A percentile compares a stretch with the other conserved stretches of the same genome.
Evolutionary conservation across 2,329 filamentous ascomycete species (phyloP).

Genomic region (Helicocarpus griseus): DNA sequence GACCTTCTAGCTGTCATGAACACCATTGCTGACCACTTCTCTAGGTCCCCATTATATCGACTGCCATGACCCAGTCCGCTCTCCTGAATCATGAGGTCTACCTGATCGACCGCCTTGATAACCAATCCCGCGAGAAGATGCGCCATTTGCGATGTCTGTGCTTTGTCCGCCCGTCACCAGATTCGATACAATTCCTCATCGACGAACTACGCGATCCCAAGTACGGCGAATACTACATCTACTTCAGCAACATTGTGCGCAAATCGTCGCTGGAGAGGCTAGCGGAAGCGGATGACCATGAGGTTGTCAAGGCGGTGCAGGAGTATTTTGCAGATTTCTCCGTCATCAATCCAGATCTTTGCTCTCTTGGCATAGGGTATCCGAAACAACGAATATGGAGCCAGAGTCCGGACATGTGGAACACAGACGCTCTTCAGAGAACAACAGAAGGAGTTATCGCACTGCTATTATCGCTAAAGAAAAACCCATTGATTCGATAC

Average conservation of each 20-base stretch:
- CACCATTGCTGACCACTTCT: conserved; percentile 17
- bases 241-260: conserved; percentile 95
- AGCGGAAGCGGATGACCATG: conserved; percentile 93
- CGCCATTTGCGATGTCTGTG: conserved; percentile 88
- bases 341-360: conserved; percentile 89
- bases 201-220: conserved; percentile 93
- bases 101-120: conserved; percentile 92
- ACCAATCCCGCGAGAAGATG: conserved; percentile 88
- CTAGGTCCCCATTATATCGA: conserved; percentile 80
- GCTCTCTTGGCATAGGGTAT: conserved; percentile 64
- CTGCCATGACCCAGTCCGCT: conserved; percentile 88
- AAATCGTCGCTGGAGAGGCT: conserved; percentile 91
- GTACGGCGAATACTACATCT: conserved; percentile 94
- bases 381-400: conserved; percentile 74
- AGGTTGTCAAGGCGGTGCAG: conserved; percentile 87
- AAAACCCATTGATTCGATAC: conserved; percentile 90
- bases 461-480: conserved; percentile 79
- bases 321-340: conserved; percentile 96
- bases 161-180: conserved; percentile 82
- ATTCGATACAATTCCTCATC: conserved; percentile 86
- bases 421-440: conserved; percentile 75
- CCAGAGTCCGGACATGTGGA: conserved; percentile 75
- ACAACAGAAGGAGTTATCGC: conserved; percentile 81
- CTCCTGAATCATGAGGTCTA: conserved; percentile 96
- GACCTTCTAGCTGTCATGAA: conserved; percentile 11